phyloP scores from a whole-genome alignment of 371 early-diverging fungal species.

The Rhizopus delemar region DNA sequence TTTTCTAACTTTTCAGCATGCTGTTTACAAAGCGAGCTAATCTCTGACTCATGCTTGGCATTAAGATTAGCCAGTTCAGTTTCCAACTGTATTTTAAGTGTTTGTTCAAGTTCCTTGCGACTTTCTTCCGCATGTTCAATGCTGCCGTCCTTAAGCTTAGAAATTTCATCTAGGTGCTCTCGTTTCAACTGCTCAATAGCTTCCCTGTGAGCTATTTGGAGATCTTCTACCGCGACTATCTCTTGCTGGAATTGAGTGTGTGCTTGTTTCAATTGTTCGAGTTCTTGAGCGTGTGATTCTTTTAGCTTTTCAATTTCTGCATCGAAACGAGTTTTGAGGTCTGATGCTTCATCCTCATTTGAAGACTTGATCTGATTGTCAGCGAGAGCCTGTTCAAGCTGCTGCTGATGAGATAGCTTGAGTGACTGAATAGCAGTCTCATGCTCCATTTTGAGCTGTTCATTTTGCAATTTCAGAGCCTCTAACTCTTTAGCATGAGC shows the following conservation, averaged over 20 bases:
- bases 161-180: constrained; percentile 13
- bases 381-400: constrained; percentile 6
- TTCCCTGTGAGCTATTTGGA: constrained; percentile 5
- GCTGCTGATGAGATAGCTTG: constrained; percentile 6
- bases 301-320: constrained; percentile 3
- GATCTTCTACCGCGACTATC: constrained; percentile 13
- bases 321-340: constrained; percentile 2
- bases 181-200: constrained; percentile 17
- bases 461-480: background rate
- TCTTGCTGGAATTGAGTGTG: background rate
- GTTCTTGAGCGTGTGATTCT: constrained; percentile 2
- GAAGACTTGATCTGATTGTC: background rate
- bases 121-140: constrained; percentile 3
- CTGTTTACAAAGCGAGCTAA: constrained; percentile 2
- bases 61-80: constrained; percentile 2
- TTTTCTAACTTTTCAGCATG: constrained; percentile 2
- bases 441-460: constrained; percentile 3
- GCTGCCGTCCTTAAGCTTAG: background rate
- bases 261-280: background rate
- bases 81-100: constrained; percentile 1
- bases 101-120: constrained; percentile 6
- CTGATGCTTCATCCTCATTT: background rate
- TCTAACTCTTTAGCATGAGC: background rate
- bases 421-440: constrained; percentile 7
- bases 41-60: constrained; percentile 7